phyloP scores from a whole-genome alignment of 495 filamentous ascomycete species.

The Cercophora sp. region DNA sequence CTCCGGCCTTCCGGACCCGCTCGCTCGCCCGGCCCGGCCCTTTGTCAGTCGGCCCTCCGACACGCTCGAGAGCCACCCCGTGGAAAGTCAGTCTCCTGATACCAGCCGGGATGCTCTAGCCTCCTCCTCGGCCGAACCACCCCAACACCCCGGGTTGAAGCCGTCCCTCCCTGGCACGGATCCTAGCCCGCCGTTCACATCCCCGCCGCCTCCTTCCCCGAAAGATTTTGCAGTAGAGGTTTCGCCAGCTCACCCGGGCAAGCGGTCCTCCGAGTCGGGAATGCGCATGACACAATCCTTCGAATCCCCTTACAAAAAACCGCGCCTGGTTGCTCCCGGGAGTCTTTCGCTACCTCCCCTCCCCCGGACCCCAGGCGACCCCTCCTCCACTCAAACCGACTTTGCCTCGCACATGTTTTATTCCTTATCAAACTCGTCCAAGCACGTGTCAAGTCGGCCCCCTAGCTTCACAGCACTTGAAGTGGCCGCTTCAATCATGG shows the following conservation, averaged over 20 bases:
- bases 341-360: conserved; percentile 23
- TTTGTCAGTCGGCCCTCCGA: conserved; percentile 7
- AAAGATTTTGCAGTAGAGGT: background rate
- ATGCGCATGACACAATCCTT: background rate
- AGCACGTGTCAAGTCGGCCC: conserved; percentile 43
- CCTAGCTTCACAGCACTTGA: too few species aligned
- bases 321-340: conserved; percentile 25
- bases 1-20: conserved; percentile 10
- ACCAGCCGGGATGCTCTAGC: conserved; percentile 24
- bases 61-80: background rate
- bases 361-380: conserved; percentile 14
- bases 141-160: too few species aligned
- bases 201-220: background rate
- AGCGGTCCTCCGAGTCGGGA: background rate
- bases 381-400: conserved; percentile 22
- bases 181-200: too few species aligned
- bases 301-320: conserved; percentile 23
- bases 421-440: conserved; percentile 43
- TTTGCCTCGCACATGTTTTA: conserved; percentile 53
- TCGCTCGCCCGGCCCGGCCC: conserved; percentile 13
- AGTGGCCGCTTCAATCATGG: conserved; percentile 58
- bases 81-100: conserved; percentile 10
- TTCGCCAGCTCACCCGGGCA: background rate
- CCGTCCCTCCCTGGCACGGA: too few species aligned
- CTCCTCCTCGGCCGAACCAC: too few species aligned